Base-by-base conservation (phyloP, 192 early-diverging fungal genomes). In the Backusella tarrabulga region DNA sequence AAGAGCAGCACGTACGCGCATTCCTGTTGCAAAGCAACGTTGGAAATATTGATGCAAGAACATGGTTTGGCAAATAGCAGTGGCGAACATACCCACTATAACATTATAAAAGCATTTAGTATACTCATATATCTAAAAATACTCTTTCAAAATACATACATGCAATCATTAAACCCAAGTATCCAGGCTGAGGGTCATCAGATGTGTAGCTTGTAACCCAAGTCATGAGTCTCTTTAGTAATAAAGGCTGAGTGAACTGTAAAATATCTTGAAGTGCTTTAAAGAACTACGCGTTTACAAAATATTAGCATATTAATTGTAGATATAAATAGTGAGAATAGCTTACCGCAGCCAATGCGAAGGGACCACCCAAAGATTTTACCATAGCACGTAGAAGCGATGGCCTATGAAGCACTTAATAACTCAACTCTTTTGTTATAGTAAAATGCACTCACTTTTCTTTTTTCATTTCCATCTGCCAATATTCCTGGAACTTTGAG, bases 41-140 rank as follows among this genome's bases (percentile, higher is more conserved):
- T 96, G 94, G 86, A 96, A 95, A 85, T 96, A 95, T 77, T 96
- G 96, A 78, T 97, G 95, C 29, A 96, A 85, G 8, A 96, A 83
- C 50, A 92, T 80, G 4, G 96, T 94, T 81, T 97, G 94, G 2
- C 85, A 78, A 14, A 94, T 42, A 73, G 92, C 93, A 63, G 90
- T 87, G 15, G 84, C 9, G 35, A 97, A 87, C 95, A 99, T 97
- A 34, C 90, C 72, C 6, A 83, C 83, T 63, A 63, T 4, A 29
- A 26, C 29, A 63, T 4, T 0, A 21, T 0, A 44, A 44, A 17
- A 50, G 0, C 1, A 50, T n/a, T 50, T 63, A 23, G 56, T 12
- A 5, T 54, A 8, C 1, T 54, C 11, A 63, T 29, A 26, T 14
- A 63, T 63, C 12, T 63, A 26, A 63, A 29, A 29, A 44, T 17